These are phyloP conservation scores for Sonneratia caseolaris DNA, from an alignment of 345 rosid species.

Conservation along the genomic window DNA sequence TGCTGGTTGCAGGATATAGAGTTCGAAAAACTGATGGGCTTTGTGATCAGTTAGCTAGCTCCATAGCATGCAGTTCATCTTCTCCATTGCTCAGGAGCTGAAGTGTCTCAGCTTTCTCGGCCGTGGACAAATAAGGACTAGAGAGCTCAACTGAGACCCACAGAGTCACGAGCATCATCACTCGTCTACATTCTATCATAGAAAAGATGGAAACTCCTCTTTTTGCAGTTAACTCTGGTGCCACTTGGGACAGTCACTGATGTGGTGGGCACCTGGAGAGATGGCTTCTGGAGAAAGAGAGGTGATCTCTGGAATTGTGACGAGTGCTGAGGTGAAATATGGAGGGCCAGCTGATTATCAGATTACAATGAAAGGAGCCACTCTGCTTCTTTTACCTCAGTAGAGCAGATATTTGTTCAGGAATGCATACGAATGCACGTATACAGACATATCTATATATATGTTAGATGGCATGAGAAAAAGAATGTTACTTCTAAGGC, in stretches of 20 bases:
- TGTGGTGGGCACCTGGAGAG: constrained; percentile 6
- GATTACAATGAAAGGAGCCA: not conserved
- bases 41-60: too few relatives aligned
- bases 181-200: not conserved
- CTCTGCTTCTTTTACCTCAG: not conserved
- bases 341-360: not conserved
- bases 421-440: not conserved
- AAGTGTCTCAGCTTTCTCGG: too few relatives aligned
- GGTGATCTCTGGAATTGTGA: constrained; percentile 81
- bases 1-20: too few relatives aligned
- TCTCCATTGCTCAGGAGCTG: too few relatives aligned
- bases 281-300: constrained; percentile 39
- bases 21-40: too few relatives aligned
- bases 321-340: constrained; percentile 19
- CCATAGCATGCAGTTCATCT: too few relatives aligned
- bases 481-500: constrained; percentile 35
- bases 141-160: too few relatives aligned
- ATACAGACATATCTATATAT: not conserved
- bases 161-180: not conserved
- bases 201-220: not conserved
- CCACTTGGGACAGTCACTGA: constrained; percentile 4
- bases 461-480: not conserved
- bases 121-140: too few relatives aligned
- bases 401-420: not conserved
- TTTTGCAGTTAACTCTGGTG: not conserved